Evolutionary conservation across 495 filamentous ascomycete species (phyloP).

Genomic region (Tuber calosporum): DNA sequence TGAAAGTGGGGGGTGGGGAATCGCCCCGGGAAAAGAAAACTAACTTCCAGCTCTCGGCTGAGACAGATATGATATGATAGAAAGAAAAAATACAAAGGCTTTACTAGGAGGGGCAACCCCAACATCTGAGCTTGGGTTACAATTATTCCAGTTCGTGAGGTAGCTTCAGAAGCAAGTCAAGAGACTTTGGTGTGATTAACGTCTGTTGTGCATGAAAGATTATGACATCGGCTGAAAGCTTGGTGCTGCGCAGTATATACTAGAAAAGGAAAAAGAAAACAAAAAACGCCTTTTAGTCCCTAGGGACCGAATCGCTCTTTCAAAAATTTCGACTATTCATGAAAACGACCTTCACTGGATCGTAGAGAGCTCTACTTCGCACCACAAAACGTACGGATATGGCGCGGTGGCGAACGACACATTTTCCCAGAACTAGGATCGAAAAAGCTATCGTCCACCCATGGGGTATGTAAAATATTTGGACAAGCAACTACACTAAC

Average conservation of each 20-base stretch:
- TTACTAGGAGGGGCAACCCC: no score
- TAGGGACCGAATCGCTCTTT: not conserved
- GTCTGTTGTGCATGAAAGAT: not conserved
- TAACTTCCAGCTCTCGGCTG: no score
- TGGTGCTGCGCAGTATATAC: not conserved
- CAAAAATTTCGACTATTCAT: not conserved
- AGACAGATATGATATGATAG: no score
- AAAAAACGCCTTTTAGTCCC: not conserved
- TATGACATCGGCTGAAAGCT: not conserved
- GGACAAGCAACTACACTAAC: not conserved
- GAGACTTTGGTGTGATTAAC: not conserved
- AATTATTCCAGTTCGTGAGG: no score
- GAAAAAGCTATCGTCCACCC: not conserved
- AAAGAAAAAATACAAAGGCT: no score
- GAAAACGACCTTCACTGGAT: not conserved
- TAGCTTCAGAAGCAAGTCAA: not conserved
- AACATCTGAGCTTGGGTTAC: no score
- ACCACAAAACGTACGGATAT: not conserved
- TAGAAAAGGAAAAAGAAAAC: no score
- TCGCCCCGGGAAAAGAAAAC: no score
- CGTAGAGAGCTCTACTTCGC: not conserved
- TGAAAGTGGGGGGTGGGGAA: no score
- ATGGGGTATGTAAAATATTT: not conserved
- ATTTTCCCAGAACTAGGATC: not conserved
- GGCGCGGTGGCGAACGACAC: not conserved